Evolutionary conservation across 768 basidiomycete species (phyloP), one percentile per base, ranked within the genome.

Genomic region (Tremella mesenterica): DNA sequence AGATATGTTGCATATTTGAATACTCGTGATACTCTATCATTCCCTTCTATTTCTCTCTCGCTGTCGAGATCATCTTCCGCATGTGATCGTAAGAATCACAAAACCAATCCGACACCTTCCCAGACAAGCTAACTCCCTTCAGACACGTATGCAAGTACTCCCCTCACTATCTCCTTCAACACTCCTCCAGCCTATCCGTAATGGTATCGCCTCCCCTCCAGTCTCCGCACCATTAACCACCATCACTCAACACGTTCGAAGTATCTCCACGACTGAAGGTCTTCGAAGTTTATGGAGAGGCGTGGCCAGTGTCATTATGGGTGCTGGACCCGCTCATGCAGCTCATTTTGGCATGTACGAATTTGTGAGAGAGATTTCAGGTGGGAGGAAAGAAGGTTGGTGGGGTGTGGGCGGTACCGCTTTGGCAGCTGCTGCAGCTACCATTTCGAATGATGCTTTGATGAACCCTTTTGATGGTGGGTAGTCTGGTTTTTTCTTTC

Each of bases 391-490:
- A 13, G 89, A 93, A 71, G 70, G 76, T 23, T 75, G 67, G 49
- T 81, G 83, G 67, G 89, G 91, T 61, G 88, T 86, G 77, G 60
- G 86, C 12, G 88, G 91, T 38, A 95, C 90, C 29, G 86, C 93
- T 27, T 64, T 90, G 27, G 95, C 95, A 27, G 95, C 95, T 57
- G 95, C 90, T 41, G 81, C 85, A 0, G 95, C 93, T 0, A 96
- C 95, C 9, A 86, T 92, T 59, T 86, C 91, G 2, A 86, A 85
- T 53, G 95, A 99, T 76, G 95, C 95, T 2, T 77, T 97, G 50
- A 99, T 99, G 95, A 99, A 97, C 73, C 95, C 95, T 2, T 99
- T 99, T 69, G 95, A 99, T 76, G 93, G 93, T 95, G 73, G 70
- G 83, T 73, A 12, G 5, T 27, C 51, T 23, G 9, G n/a, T n/a